A percentile compares a stretch with the other conserved stretches of the same genome.
Evolutionary conservation across 208 protist species (phyloP).

Genomic region (Plasmodiophora brassicae): DNA sequence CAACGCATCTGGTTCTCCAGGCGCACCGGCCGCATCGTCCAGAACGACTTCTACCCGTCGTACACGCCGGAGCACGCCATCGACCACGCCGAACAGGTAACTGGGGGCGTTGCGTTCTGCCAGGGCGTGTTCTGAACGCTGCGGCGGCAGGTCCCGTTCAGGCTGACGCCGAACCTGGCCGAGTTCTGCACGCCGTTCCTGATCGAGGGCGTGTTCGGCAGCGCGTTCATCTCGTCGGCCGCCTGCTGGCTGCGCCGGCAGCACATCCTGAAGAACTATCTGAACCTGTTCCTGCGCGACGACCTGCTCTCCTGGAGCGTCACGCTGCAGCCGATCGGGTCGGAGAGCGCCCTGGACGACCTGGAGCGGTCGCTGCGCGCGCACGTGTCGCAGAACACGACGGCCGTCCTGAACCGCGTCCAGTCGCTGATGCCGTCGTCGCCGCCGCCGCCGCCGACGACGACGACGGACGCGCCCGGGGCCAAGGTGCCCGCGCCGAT

Average conservation of each 20-base stretch:
- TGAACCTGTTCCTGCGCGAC: slow-evolving; percentile 42
- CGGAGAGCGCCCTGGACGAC: background rate
- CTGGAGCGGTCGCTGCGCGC: background rate
- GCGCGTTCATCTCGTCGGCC: slow-evolving; percentile 32
- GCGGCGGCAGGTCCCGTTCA: too few relatives aligned
- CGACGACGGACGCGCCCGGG: too few relatives aligned
- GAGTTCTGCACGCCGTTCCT: slow-evolving; percentile 40
- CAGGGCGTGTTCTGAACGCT: too few relatives aligned
- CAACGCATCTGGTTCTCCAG: slow-evolving; percentile 29
- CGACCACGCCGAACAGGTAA: slow-evolving; percentile 14
- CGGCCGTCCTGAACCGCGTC: slow-evolving; percentile 10
- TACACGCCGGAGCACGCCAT: slow-evolving; percentile 15
- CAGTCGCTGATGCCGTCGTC: slow-evolving; percentile 36
- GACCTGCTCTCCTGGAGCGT: slow-evolving; percentile 43
- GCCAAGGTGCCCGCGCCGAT: background rate
- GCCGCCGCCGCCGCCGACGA: background rate
- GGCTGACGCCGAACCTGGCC: slow-evolving; percentile 39
- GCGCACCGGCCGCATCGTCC: slow-evolving; percentile 35
- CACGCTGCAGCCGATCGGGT: slow-evolving; percentile 8
- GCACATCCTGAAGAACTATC: slow-evolving; percentile 40
- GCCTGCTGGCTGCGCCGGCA: slow-evolving; percentile 30
- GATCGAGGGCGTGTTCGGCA: slow-evolving; percentile 31
- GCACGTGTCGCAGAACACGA: slow-evolving; percentile 1
- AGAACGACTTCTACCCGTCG: slow-evolving; percentile 41
- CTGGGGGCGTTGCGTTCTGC: too few relatives aligned